Evolutionary conservation across 2,329 filamentous ascomycete genomes (phyloP).

Genomic region (Colletotrichum lindemuthianum): DNA sequence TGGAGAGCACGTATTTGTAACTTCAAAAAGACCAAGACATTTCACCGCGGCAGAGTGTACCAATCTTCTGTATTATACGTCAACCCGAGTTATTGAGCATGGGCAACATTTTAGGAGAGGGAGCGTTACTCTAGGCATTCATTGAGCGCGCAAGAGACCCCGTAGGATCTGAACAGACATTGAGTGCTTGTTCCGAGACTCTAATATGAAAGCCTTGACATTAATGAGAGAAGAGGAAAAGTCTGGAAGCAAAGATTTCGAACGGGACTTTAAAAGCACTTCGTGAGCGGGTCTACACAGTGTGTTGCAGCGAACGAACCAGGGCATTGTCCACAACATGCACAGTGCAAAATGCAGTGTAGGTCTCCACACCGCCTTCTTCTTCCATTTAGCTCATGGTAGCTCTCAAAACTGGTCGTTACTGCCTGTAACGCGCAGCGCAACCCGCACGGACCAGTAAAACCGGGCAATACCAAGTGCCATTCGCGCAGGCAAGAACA

Average conservation of each 20-base stretch:
- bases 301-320: neutral
- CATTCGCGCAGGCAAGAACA: too few species aligned
- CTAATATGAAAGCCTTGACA: slow-evolving; percentile 96
- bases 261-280: slow-evolving; percentile 77
- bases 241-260: slow-evolving; percentile 70
- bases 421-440: too few species aligned
- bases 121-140: slow-evolving; percentile 88
- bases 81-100: slow-evolving; percentile 59
- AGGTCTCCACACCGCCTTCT: neutral
- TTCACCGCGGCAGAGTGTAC: slow-evolving; percentile 46
- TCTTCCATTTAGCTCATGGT: neutral
- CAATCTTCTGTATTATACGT: slow-evolving; percentile 59
- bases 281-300: slow-evolving; percentile 60
- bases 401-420: too few species aligned
- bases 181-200: slow-evolving; percentile 97
- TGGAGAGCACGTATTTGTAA: too few species aligned
- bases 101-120: slow-evolving; percentile 79
- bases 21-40: neutral
- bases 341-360: neutral
- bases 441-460: neutral
- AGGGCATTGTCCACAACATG: too few species aligned
- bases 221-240: slow-evolving; percentile 68
- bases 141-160: slow-evolving; percentile 95
- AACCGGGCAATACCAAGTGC: neutral
- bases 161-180: slow-evolving; percentile 90